Base-by-base conservation (phyloP, 2,329 filamentous ascomycete genomes). In the Penicillium brevicompactum region DNA sequence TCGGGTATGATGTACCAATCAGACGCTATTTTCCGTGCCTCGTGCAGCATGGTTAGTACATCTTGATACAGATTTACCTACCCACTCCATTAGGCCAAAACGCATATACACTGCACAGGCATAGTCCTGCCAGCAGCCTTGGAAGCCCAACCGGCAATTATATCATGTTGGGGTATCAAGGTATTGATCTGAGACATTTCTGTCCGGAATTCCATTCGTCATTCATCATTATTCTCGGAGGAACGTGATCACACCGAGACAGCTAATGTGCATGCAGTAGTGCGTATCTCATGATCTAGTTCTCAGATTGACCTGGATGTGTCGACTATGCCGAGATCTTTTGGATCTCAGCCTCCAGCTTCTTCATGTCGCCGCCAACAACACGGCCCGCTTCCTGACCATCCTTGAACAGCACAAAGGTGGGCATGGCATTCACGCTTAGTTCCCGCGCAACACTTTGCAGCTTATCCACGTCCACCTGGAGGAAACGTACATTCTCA, bases 401-500 rank as follows among this genome's bases (percentile, higher is more conserved):
- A 62, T 74, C 67, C 63, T 76, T 76, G 59, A 74, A 70, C 45
- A 76, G 64, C 7, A 74, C 61, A 55, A 76, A 77, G 1, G 71
- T 76, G 8, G 74, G 75, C 72, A 76, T 75, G 10, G 82, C 81
- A 37, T 74, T 75, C 5, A 84, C 78, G 18, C 76, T 73, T 54
- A 81, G 76, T 46, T 81, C 77, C 53, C 70, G 67, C 14, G 82
- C 80, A 7, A 84, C 74, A 38, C 79, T 76, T 40, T 76, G 73
- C 59, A 81, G 76, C 46, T 76, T 76, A 61, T 84, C 82, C 13
- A 84, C 82, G 55, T 84, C 79, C 31, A 84, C 77, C 72, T 84
- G 83, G 59, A 76, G 74, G 64, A 84, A 84, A 27, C 76, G 75
- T 21, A 84, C 70, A 54, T 78, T 76, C 22, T 73, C 64, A 65